Base-by-base conservation (phyloP, 805 yeast species). In the Metschnikowia drakensbergensis region DNA sequence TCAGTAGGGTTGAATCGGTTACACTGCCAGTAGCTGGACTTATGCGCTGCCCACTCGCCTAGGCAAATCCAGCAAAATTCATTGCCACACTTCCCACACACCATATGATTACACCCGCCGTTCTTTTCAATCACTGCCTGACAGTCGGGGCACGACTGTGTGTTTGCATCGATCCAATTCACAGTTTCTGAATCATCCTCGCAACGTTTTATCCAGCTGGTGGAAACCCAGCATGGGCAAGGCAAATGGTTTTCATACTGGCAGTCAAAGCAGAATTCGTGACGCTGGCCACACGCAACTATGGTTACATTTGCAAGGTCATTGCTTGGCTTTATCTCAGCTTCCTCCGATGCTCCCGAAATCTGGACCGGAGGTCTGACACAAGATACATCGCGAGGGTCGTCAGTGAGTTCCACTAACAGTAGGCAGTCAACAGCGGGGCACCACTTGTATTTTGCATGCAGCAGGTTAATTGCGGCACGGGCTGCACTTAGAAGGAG, bases 61-160 rank as follows among this genome's bases (percentile, higher is more conserved):
- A 80, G 63, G 66, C 99, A 94, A 35, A 91, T 82, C 99, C 99
- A 94, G 66, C 99, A 94, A 62, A 90, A 94, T 62, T 91, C 88
- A 63, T 80, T 67, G 9, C 64, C 61, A 65, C 99, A 94, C 50
- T 81, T 83, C 3, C 79, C 72, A 65, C 99, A 94, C 1, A 82
- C 77, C 96, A 94, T 92, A 67, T 94, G 99, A 66, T 92, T 92
- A 68, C 99, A 94, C 0, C 99, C 99, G 23, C 97, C 98, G 62
- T 86, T 86, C 59, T 92, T 90, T 62, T 94, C 97, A 53, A 92
- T 94, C 28, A 82, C 72, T 1, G 89, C 71, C 7, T 71, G 69
- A 69, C 99, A 94, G 59, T 80, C 80, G 0, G 97, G 96, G 65
- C 99, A 94, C 39, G 80, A 79, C 57, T 88, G 84, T 1, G 99